Conservation (phyloP, 306 rosid species). For the Ziziphus jujuba region DNA sequence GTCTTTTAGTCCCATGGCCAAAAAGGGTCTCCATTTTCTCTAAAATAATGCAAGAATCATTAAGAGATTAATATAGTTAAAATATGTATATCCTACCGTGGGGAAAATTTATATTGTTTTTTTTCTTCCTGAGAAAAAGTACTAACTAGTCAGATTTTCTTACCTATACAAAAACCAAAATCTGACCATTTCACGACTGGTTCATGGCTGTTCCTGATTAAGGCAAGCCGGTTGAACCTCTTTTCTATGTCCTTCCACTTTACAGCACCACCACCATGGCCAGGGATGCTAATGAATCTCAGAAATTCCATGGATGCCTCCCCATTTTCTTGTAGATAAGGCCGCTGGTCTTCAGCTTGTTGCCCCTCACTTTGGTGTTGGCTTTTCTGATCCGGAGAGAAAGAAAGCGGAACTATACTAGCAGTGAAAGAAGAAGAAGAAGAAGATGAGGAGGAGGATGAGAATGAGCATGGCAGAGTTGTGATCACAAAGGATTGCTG, state of each 20-base stretch:
- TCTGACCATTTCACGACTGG: constrained; percentile 56
- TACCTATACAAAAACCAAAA: constrained; percentile 75
- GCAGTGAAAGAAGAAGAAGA: constrained; percentile 32
- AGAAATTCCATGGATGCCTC: constrained; percentile 23
- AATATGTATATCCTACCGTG: no score
- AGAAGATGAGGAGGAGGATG: constrained; percentile 17
- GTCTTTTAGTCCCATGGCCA: no score
- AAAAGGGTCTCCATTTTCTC: neutral
- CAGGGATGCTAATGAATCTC: constrained; percentile 34
- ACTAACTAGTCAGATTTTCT: constrained; percentile 25
- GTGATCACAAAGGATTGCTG: constrained; percentile 32
- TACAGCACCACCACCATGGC: constrained; percentile 31
- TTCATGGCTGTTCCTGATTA: constrained; percentile 36
- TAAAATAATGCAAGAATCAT: neutral
- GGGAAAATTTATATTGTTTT: no score
- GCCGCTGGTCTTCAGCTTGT: constrained; percentile 4
- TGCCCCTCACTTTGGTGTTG: constrained; percentile 10
- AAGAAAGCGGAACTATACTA: constrained; percentile 16
- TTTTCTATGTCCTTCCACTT: constrained; percentile 67
- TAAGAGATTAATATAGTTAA: no score
- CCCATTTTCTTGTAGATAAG: constrained; percentile 27
- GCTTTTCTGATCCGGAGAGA: constrained; percentile 35
- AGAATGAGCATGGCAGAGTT: constrained; percentile 32
- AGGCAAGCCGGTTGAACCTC: constrained; percentile 52
- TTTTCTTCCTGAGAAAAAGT: no score